These are phyloP conservation scores for Carex parvula DNA, from an alignment of 176 grass and related monocot species.

Conservation along the genomic window DNA sequence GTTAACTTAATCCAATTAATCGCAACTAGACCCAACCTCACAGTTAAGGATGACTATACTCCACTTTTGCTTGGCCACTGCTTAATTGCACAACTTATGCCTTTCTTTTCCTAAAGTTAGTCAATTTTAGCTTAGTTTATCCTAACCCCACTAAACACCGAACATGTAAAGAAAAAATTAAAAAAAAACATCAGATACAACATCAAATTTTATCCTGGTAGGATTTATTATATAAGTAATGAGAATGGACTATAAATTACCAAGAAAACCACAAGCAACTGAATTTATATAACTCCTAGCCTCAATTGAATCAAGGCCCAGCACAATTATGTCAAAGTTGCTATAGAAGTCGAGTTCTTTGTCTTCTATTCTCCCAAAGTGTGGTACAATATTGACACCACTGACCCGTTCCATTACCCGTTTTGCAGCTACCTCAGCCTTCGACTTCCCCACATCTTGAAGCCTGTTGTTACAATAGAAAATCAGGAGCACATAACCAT, in stretches of 20 bases:
- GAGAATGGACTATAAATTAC: constrained; percentile 34
- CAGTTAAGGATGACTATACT: background rate
- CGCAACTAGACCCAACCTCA: background rate
- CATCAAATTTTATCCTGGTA: background rate
- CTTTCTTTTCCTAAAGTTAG: background rate
- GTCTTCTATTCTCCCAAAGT: constrained; percentile 99
- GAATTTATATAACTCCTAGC: constrained; percentile 97
- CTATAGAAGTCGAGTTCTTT: constrained; percentile 83
- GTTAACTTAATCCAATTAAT: background rate
- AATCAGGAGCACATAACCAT: constrained; percentile 16
- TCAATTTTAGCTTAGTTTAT: background rate
- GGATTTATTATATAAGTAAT: background rate
- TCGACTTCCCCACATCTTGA: constrained; percentile 94
- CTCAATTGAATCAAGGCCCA: constrained; percentile 99
- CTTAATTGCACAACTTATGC: background rate
- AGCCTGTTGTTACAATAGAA: constrained; percentile 38
- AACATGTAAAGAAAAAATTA: background rate
- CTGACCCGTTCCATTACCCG: constrained; percentile 91
- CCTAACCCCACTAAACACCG: background rate
- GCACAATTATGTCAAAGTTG: constrained; percentile 95
- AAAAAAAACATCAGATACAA: background rate
- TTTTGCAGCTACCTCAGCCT: constrained; percentile 90
- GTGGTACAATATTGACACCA: constrained; percentile 83
- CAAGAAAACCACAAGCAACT: constrained; percentile 91
- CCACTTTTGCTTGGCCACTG: background rate